These are phyloP conservation scores for Tirmania nivea DNA, from an alignment of 495 filamentous ascomycete genomes.

Conservation along the genomic window DNA sequence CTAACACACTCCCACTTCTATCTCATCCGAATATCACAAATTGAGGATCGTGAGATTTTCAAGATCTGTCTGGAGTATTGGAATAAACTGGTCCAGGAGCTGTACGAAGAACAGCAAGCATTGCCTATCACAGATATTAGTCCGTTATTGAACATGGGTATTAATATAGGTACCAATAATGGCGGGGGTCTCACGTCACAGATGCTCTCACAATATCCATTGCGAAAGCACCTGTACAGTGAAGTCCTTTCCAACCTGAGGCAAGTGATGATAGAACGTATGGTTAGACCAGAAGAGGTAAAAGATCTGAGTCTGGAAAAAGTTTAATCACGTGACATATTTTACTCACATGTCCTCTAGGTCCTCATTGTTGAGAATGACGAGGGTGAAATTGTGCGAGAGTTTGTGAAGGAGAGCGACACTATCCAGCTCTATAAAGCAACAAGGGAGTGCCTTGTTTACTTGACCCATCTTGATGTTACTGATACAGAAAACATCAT, in stretches of 20 bases:
- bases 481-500: conserved; percentile 95
- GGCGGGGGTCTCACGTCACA: conserved; percentile 30
- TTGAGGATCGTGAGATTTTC: conserved; percentile 96
- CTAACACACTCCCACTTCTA: conserved; percentile 93
- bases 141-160: conserved; percentile 57
- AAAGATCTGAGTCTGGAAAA: neutral
- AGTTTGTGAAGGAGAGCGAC: conserved; percentile 97
- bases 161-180: conserved; percentile 55
- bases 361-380: conserved; percentile 99
- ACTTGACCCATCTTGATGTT: conserved; percentile 92
- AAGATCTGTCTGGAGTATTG: conserved; percentile 99
- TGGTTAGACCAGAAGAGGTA: conserved; percentile 84
- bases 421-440: conserved; percentile 99
- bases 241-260: conserved; percentile 83
- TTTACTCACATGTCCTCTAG: conserved; percentile 6
- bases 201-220: conserved; percentile 52
- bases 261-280: conserved; percentile 98
- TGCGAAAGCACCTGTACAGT: conserved; percentile 92
- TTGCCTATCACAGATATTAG: conserved; percentile 81
- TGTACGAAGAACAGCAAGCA: conserved; percentile 96
- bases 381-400: conserved; percentile 94
- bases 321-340: neutral
- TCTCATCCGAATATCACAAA: conserved; percentile 90
- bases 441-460: conserved; percentile 89
- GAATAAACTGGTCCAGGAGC: conserved; percentile 93